Base-by-base conservation (phyloP, 2,329 filamentous ascomycete genomes). In the Aspergillus brunneoviolaceus region DNA sequence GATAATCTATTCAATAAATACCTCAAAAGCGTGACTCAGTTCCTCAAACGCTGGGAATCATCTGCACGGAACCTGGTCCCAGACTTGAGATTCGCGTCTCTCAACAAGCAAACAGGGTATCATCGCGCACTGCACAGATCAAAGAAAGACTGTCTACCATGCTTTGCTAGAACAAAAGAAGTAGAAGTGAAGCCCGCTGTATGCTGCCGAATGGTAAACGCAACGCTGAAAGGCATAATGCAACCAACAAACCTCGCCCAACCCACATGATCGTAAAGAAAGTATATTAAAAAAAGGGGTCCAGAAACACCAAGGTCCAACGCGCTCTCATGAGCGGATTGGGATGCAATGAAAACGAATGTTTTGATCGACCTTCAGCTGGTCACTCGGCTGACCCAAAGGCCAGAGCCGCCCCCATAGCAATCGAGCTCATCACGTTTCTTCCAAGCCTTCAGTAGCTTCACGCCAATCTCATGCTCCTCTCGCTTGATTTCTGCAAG, bases 331-430 rank as follows among this genome's bases (percentile, higher is more conserved):
- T 19, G 39, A 16, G 39, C 39, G 16, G 16, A 45, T 45, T 16
- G 35, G 42, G 12, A 49, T 58, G 21, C 35, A 55, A 45, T n/a
- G 35, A 55, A 53, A 42, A 57, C 47, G 50, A 23, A 54, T 51
- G 52, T 35, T 39, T 59, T 42, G 31, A 48, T 39, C 49, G 21
- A 55, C 55, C 33, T 61, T 83, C 73, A 89, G 62, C 82, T 85
- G 21, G 90, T 92, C 62, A 92, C 88, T 64, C 91, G 83, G 69
- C 88, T 84, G 53, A 96, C 89, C 91, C 91, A 96, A 10, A 96
- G 76, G 31, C 85, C 85, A 11, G 85, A 85, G 69, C 90, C 67
- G 59, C 74, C 74, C 33, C 76, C 75, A 58, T 73, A 74, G 25
- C 65, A 66, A 50, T 77, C 73, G 55, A 89, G 84, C 64, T 88